phyloP scores from a whole-genome alignment of 2,329 filamentous ascomycete genomes.

The Sclerotinia sclerotiorum region DNA sequence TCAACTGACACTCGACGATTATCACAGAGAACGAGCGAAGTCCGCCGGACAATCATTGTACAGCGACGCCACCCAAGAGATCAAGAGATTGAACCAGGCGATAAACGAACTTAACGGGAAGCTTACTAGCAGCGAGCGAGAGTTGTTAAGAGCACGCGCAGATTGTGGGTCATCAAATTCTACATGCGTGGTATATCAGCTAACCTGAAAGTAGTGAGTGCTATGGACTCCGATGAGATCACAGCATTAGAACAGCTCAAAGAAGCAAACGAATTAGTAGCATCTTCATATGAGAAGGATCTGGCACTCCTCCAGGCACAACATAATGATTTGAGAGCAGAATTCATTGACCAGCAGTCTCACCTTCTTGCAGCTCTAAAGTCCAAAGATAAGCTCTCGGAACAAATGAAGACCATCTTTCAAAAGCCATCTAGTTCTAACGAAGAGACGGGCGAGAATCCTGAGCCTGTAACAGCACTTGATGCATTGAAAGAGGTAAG shows the following conservation, averaged over 20 bases:
- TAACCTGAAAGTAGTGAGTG: constrained; percentile 47
- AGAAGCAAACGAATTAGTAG: constrained; percentile 58
- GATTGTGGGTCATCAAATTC: constrained; percentile 47
- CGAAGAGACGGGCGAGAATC: constrained; percentile 9
- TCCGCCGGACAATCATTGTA: constrained; percentile 52
- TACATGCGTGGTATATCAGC: constrained; percentile 13
- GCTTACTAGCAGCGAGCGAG: constrained; percentile 55
- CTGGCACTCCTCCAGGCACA: constrained; percentile 56
- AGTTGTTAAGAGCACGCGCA: constrained; percentile 52
- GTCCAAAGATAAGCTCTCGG: constrained; percentile 59
- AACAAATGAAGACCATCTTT: constrained; percentile 45
- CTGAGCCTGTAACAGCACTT: constrained; percentile 43
- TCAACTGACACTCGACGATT: constrained; percentile 48
- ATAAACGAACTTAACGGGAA: constrained; percentile 48
- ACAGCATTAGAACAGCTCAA: constrained; percentile 59
- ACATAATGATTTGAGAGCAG: constrained; percentile 49
- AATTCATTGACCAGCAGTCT: constrained; percentile 57
- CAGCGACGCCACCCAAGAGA: constrained; percentile 48
- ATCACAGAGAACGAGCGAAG: constrained; percentile 54
- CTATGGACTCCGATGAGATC: constrained; percentile 54
- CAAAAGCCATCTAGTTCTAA: constrained; percentile 24
- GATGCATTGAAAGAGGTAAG: constrained; percentile 59
- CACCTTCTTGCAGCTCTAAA: constrained; percentile 61
- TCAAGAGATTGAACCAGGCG: constrained; percentile 48
- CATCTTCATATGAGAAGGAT: constrained; percentile 58